Conservation (phyloP, 257 asterid genomes). For the Vinca minor region DNA sequence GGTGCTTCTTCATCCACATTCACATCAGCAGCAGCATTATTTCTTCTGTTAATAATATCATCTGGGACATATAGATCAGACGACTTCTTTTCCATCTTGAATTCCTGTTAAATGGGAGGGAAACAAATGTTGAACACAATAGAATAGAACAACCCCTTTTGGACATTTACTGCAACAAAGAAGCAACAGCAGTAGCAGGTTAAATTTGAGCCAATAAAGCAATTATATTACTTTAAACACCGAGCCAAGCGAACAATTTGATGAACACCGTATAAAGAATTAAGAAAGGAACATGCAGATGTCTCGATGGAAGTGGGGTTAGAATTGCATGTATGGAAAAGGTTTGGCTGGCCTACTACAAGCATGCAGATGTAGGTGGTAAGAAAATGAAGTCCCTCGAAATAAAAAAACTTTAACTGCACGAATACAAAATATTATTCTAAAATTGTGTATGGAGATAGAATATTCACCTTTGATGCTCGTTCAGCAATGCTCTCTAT, state of each 20-base stretch:
- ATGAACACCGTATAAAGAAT: not conserved
- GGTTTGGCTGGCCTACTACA: too few species aligned
- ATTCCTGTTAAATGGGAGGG: conserved; percentile 32
- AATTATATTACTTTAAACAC: not conserved
- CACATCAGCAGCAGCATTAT: conserved; percentile 20
- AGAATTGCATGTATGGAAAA: too few species aligned
- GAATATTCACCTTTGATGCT: conserved; percentile 37
- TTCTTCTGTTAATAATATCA: conserved; percentile 18
- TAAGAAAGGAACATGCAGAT: conserved; percentile 1
- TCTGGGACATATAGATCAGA: conserved; percentile 52
- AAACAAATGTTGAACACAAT: not conserved
- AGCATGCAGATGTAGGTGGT: not conserved
- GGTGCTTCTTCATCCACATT: conserved; percentile 56
- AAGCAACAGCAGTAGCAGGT: not conserved
- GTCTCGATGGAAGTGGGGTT: too few species aligned
- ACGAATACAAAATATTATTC: not conserved
- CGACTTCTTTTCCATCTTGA: conserved; percentile 62
- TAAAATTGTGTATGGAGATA: not conserved
- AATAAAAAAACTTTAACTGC: not conserved
- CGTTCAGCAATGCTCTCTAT: conserved; percentile 43
- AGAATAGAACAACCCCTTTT: not conserved
- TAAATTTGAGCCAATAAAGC: not conserved
- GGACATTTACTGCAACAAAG: not conserved
- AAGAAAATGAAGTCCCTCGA: not conserved
- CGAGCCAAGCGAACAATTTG: too few species aligned